phyloP scores from a whole-genome alignment of 2,329 filamentous ascomycete genomes.

The Phymatotrichopsis omnivora region DNA sequence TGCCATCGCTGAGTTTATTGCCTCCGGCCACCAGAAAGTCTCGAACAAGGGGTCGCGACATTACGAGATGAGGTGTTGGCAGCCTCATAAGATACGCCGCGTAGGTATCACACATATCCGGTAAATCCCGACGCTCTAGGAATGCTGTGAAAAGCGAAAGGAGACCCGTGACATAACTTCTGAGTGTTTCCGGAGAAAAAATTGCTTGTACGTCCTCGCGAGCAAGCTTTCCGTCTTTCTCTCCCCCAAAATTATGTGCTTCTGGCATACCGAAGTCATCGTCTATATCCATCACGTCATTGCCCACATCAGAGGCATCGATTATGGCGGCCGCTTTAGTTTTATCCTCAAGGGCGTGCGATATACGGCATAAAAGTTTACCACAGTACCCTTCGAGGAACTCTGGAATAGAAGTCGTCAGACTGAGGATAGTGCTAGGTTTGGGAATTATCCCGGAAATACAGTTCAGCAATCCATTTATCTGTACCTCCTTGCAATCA shows the following conservation, averaged over 20 bases:
- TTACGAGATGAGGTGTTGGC: constrained; percentile 25
- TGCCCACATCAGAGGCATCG: constrained; percentile 19
- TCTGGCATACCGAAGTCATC: constrained; percentile 32
- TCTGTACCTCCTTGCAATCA: constrained; percentile 38
- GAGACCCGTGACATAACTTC: constrained; percentile 24
- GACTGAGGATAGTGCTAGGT: constrained; percentile 16
- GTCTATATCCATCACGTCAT: constrained; percentile 40
- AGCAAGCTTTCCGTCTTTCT: constrained; percentile 21
- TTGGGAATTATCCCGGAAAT: constrained; percentile 22
- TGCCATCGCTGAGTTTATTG: constrained; percentile 14
- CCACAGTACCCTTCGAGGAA: constrained; percentile 22
- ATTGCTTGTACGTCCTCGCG: constrained; percentile 28
- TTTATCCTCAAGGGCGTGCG: constrained; percentile 19
- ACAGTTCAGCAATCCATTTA: constrained; percentile 38
- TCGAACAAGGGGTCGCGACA: constrained; percentile 27
- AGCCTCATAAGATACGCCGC: constrained; percentile 26
- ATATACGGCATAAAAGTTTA: constrained; percentile 15
- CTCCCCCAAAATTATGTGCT: constrained; percentile 17
- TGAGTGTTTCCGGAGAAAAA: constrained; percentile 26
- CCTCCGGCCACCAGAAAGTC: constrained; percentile 26
- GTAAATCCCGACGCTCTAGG: constrained; percentile 9
- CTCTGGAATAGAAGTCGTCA: constrained; percentile 1
- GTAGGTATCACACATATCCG: constrained; percentile 25
- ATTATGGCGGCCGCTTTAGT: constrained; percentile 8
- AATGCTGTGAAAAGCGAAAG: constrained; percentile 27